These are phyloP conservation scores for Clarireedia homoeocarpa DNA, from an alignment of 2,329 filamentous ascomycete species.

Conservation along the genomic window DNA sequence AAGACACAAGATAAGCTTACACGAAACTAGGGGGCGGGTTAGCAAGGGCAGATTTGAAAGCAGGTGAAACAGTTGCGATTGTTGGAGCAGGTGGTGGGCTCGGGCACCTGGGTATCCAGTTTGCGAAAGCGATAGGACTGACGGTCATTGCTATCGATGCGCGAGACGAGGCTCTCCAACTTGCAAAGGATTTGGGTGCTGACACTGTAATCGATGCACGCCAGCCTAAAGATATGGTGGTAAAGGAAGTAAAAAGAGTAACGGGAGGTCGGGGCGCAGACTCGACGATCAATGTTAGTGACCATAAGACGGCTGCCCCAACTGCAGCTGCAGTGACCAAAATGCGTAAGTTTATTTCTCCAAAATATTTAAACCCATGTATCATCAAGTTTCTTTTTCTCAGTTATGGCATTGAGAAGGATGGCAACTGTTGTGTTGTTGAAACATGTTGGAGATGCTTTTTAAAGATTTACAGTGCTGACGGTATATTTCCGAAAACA, in stretches of 20 bases:
- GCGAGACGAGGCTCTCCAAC: slow-evolving; percentile 42
- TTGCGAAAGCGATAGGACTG: slow-evolving; percentile 43
- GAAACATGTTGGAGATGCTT: not conserved
- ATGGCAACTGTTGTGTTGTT: not conserved
- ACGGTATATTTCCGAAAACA: not conserved
- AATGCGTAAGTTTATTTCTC: slow-evolving; percentile 36
- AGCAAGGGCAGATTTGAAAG: slow-evolving; percentile 27
- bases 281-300: slow-evolving; percentile 45
- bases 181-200: slow-evolving; percentile 41
- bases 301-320: slow-evolving; percentile 42
- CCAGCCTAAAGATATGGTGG: slow-evolving; percentile 38
- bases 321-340: slow-evolving; percentile 47
- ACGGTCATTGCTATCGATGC: slow-evolving; percentile 39
- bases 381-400: not conserved
- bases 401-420: not conserved
- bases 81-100: slow-evolving; percentile 44
- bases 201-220: slow-evolving; percentile 46
- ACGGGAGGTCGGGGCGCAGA: slow-evolving; percentile 44
- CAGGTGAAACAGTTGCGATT: slow-evolving; percentile 35
- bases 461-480: not conserved
- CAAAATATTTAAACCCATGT: not conserved
- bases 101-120: slow-evolving; percentile 43
- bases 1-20: no score
- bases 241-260: slow-evolving; percentile 38
- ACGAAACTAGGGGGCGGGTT: slow-evolving; percentile 26